These are phyloP conservation scores for Pythium myriotylum DNA, from an alignment of 352 stramenopile genomes.

Conservation along the genomic window DNA sequence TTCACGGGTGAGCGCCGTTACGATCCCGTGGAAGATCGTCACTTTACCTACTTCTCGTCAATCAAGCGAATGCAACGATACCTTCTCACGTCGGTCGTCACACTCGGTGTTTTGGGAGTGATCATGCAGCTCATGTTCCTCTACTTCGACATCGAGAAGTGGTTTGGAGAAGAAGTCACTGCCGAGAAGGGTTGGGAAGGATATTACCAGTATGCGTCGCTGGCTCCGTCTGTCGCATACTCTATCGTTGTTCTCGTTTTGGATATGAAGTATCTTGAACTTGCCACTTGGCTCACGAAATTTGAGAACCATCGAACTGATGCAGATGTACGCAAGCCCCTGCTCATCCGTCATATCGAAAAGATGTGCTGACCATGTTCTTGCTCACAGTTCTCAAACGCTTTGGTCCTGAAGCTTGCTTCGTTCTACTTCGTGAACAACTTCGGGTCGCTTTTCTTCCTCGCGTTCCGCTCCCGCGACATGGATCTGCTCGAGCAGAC, in stretches of 20 bases:
- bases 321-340: constrained; percentile 56
- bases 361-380: not conserved
- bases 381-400: constrained; percentile 79
- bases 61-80: constrained; percentile 81
- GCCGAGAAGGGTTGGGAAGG: constrained; percentile 65
- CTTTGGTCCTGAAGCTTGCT: constrained; percentile 97
- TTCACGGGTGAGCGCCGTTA: constrained; percentile 77
- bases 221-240: constrained; percentile 73
- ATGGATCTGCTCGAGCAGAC: constrained; percentile 92
- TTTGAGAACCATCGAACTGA: constrained; percentile 93
- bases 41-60: constrained; percentile 85
- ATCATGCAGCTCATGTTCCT: constrained; percentile 81
- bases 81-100: constrained; percentile 65
- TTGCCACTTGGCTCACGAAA: constrained; percentile 93
- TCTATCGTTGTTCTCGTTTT: constrained; percentile 76
- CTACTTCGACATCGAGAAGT: constrained; percentile 82
- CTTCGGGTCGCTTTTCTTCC: constrained; percentile 96
- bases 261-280: constrained; percentile 86
- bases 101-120: constrained; percentile 63
- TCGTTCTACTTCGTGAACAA: constrained; percentile 98
- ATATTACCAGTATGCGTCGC: constrained; percentile 67
- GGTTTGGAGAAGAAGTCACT: constrained; percentile 59
- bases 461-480: constrained; percentile 90
- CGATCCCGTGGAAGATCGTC: constrained; percentile 77
- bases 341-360: not conserved